phyloP scores from a whole-genome alignment of 1,284 basidiomycete species.

The Phylloporus sp. region DNA sequence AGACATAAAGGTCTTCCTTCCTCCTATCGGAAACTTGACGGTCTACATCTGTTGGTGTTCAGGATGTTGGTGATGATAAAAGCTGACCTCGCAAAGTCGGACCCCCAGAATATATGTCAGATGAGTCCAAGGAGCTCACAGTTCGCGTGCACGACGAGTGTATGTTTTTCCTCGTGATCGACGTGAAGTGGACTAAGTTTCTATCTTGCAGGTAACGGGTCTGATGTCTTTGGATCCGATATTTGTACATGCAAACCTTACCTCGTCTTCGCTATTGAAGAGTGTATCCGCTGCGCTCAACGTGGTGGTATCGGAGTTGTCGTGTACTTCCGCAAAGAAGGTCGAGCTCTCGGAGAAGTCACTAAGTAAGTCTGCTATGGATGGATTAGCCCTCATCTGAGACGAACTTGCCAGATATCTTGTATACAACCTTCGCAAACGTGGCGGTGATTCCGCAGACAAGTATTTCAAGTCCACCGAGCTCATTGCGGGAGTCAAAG shows the following conservation, averaged over 20 bases:
- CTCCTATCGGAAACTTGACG: slow-evolving; percentile 91
- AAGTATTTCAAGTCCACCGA: slow-evolving; percentile 96
- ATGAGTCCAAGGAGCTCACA: slow-evolving; percentile 87
- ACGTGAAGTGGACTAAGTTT: neutral
- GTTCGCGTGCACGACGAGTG: slow-evolving; percentile 96
- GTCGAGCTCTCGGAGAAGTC: slow-evolving; percentile 91
- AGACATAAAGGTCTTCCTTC: slow-evolving; percentile 94
- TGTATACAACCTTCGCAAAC: slow-evolving; percentile 95
- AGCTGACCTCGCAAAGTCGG: slow-evolving; percentile 64
- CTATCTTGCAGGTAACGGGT: slow-evolving; percentile 69
- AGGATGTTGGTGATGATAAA: neutral
- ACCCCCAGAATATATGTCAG: slow-evolving; percentile 79
- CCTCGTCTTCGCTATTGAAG: slow-evolving; percentile 91
- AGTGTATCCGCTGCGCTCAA: slow-evolving; percentile 89
- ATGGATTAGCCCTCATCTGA: neutral
- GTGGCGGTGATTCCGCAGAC: slow-evolving; percentile 90
- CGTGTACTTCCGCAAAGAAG: slow-evolving; percentile 95
- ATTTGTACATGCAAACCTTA: slow-evolving; percentile 97
- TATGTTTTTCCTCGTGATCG: slow-evolving; percentile 45
- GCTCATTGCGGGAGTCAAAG: slow-evolving; percentile 93
- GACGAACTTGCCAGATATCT: slow-evolving; percentile 64
- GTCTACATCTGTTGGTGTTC: slow-evolving; percentile 87
- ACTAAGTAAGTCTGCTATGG: slow-evolving; percentile 67
- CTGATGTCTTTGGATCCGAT: slow-evolving; percentile 90
- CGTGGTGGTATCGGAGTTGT: slow-evolving; percentile 91